Conservation (phyloP, 345 rosid genomes). For the Citrus cavaleriei region DNA sequence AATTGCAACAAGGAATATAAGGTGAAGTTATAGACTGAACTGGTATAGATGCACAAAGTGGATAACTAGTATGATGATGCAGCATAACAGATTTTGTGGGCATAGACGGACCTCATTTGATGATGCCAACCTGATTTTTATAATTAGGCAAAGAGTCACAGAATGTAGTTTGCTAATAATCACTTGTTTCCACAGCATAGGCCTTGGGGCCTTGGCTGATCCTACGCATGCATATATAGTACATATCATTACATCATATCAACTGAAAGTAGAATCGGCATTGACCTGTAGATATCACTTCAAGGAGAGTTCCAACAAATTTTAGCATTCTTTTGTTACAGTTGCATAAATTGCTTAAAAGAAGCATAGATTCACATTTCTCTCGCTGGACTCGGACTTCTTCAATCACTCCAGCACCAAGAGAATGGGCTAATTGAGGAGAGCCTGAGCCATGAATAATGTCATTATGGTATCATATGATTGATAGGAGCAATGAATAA, state of each 20-base stretch:
- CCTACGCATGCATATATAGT: background rate
- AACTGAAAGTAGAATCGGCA: constrained; percentile 3
- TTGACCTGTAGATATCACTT: constrained; percentile 37
- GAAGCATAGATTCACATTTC: too few species aligned
- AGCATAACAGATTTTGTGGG: background rate
- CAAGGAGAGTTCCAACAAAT: too few species aligned
- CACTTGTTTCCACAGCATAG: background rate
- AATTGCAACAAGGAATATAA: background rate
- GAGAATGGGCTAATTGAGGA: constrained; percentile 50
- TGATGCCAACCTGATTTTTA: background rate
- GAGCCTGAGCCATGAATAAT: constrained; percentile 86
- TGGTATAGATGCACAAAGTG: background rate
- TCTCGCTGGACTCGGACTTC: too few species aligned
- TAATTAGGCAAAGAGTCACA: background rate
- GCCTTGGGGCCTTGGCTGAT: background rate
- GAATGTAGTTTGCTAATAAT: background rate
- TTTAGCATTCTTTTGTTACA: too few species aligned
- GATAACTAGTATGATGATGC: background rate
- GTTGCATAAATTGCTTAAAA: too few species aligned
- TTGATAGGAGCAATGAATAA: too few species aligned
- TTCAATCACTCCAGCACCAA: too few species aligned
- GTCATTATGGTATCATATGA: too few species aligned
- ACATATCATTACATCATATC: background rate
- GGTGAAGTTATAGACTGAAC: background rate
- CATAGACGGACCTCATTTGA: background rate